Evolutionary conservation across 2,329 filamentous ascomycete genomes (phyloP).

Genomic region (Exophiala lecanii-corni): DNA sequence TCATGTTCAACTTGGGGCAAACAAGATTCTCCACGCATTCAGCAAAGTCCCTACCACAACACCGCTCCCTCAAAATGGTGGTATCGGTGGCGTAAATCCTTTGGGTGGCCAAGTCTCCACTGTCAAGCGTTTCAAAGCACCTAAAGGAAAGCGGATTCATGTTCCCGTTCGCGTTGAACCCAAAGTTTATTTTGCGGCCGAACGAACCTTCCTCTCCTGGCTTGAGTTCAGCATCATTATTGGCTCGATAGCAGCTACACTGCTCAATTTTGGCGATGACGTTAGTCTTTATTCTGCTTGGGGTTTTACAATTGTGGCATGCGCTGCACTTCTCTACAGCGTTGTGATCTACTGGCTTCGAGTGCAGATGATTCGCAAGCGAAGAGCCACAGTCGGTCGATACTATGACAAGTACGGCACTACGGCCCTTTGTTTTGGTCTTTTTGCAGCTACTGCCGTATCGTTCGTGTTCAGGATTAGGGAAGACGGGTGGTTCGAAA

Average conservation of each 20-base stretch:
- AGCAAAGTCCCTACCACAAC: slow-evolving; percentile 54
- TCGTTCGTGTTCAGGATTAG: slow-evolving; percentile 78
- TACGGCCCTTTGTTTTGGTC: slow-evolving; percentile 64
- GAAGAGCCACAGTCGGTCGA: slow-evolving; percentile 66
- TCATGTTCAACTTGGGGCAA: slow-evolving; percentile 47
- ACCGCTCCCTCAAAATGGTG: slow-evolving; percentile 34
- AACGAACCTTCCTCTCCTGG: slow-evolving; percentile 94
- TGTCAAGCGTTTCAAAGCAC: slow-evolving; percentile 53
- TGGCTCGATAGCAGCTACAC: slow-evolving; percentile 75
- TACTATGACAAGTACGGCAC: slow-evolving; percentile 92
- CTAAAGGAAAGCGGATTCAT: slow-evolving; percentile 66
- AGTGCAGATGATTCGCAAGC: slow-evolving; percentile 74
- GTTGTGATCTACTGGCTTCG: slow-evolving; percentile 83
- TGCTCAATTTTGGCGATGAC: slow-evolving; percentile 72
- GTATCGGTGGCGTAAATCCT: slow-evolving; percentile 35
- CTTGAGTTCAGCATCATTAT: slow-evolving; percentile 96
- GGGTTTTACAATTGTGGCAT: slow-evolving; percentile 76
- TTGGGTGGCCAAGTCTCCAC: slow-evolving; percentile 40
- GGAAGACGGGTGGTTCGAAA: slow-evolving; percentile 41
- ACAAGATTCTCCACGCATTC: slow-evolving; percentile 42
- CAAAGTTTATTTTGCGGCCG: slow-evolving; percentile 95
- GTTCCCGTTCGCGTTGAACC: slow-evolving; percentile 94
- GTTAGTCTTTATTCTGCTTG: slow-evolving; percentile 66
- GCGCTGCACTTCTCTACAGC: slow-evolving; percentile 74
- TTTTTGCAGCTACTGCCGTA: slow-evolving; percentile 69